Evolutionary conservation across 169 alveolate genomes (phyloP), one percentile per base, ranked within the genome.

Genomic region (Plasmodium cynomolgi): DNA sequence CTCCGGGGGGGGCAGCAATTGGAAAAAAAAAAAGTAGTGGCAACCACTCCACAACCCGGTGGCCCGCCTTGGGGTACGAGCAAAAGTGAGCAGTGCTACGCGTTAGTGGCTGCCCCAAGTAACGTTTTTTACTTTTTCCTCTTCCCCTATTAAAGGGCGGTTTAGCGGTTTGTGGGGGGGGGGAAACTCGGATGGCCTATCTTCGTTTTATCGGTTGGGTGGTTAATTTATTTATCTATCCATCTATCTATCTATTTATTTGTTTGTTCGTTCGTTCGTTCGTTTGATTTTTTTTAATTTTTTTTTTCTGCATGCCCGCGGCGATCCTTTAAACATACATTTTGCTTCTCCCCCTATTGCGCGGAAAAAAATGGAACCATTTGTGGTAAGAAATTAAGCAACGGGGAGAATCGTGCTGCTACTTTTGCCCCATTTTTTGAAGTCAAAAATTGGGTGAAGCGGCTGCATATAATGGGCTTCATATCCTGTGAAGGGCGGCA

Each of bases 301-400:
- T 77, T 31, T 77, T 77, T 77, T 77, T 41, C 34, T 31, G 58
- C 58, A 31, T 77, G 50, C 58, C n/a, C 62, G 37, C 84, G 44
- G 44, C 33, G 9, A 37, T 41, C 58, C 6, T 50, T 50, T 50
- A 26, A 34, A n/a, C 44, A 33, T 77, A 77, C 84, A n/a, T 20
- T 77, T 39, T 77, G 50, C 33, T 9, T 68, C 31, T 68, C n/a
- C 23, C 62, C 62, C 62, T 50, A 2, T 44, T 44, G n/a, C n/a
- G 11, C 17, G 56, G n/a, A 44, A 44, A 44, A 44, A 44, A 44
- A 44, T 11, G 56, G 56, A 44, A 44, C 56, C 56, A 44, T 44
- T 44, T 50, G 0, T 50, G 17, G 62, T 50, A 50, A 50, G 6
- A 50, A 50, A 50, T 50, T 15, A 50, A 13, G 62, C 23, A 8